Conservation (phyloP, 202 grass and related monocot species). For the Schoenoplectus triqueter region DNA sequence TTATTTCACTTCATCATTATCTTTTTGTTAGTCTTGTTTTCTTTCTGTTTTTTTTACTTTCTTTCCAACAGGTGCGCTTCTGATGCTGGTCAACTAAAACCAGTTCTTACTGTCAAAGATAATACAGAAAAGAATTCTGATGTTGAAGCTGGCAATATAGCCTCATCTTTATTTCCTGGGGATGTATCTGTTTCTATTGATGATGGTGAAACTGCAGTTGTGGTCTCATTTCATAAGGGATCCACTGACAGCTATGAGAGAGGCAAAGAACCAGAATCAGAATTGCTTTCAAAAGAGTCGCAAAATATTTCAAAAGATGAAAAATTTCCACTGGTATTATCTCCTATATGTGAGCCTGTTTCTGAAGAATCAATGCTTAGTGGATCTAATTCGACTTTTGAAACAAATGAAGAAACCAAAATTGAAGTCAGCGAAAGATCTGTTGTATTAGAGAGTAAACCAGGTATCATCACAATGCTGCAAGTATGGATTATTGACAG, state of each 20-base stretch:
- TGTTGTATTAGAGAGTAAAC: slow-evolving; percentile 21
- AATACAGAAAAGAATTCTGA: slow-evolving; percentile 48
- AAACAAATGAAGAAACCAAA: slow-evolving; percentile 31
- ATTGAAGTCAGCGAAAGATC: slow-evolving; percentile 3
- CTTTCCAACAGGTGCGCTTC: slow-evolving; percentile 57
- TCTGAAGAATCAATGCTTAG: slow-evolving; percentile 32
- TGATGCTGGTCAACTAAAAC: slow-evolving; percentile 45
- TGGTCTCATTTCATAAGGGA: slow-evolving; percentile 82
- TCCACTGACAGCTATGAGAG: slow-evolving; percentile 35
- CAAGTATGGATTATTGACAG: slow-evolving; percentile 32
- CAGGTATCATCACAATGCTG: slow-evolving; percentile 33
- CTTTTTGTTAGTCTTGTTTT: slow-evolving; percentile 5
- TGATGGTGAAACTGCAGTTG: slow-evolving; percentile 97
- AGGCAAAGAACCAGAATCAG: slow-evolving; percentile 28
- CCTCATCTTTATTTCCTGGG: slow-evolving; percentile 63
- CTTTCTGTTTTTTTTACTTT: slow-evolving; percentile 23
- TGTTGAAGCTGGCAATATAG: slow-evolving; percentile 45
- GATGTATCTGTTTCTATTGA: slow-evolving; percentile 96
- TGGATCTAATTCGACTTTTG: slow-evolving; percentile 41
- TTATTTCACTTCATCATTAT: not conserved
- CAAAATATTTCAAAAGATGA: slow-evolving; percentile 44
- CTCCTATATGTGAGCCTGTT: slow-evolving; percentile 39
- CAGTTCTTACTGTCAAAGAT: slow-evolving; percentile 49
- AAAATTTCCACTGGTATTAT: slow-evolving; percentile 45
- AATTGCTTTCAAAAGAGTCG: slow-evolving; percentile 33